Percentiles rank a stretch among this genome's conserved stretches.
phyloP scores from a whole-genome alignment of 768 basidiomycete genomes.

The Multifurca ochricompacta region DNA sequence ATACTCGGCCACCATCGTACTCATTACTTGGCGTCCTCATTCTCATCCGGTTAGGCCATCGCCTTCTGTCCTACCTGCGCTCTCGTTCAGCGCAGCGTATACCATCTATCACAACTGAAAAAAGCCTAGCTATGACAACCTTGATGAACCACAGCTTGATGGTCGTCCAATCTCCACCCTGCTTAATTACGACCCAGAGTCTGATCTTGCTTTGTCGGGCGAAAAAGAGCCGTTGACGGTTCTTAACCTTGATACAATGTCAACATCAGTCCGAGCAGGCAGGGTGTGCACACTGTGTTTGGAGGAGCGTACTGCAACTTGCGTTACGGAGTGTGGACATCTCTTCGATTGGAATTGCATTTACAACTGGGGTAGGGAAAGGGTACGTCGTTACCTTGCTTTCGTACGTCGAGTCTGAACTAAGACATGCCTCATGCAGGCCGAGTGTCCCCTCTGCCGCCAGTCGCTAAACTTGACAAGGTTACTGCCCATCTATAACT shows the following conservation, averaged over 20 bases:
- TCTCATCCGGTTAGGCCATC: slow-evolving; percentile 52
- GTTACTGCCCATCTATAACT: slow-evolving; percentile 76
- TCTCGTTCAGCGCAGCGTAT: slow-evolving; percentile 23
- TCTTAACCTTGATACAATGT: slow-evolving; percentile 51
- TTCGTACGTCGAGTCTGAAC: background rate
- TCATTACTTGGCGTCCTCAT: slow-evolving; percentile 77
- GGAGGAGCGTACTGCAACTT: slow-evolving; percentile 75
- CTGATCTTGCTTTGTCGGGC: slow-evolving; percentile 45
- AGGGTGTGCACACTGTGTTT: slow-evolving; percentile 78
- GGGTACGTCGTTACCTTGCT: slow-evolving; percentile 37
- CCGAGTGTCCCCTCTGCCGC: slow-evolving; percentile 83
- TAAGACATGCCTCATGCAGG: slow-evolving; percentile 32
- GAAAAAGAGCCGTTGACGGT: slow-evolving; percentile 67
- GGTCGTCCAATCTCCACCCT: slow-evolving; percentile 52
- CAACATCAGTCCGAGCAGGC: slow-evolving; percentile 42
- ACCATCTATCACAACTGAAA: slow-evolving; percentile 24
- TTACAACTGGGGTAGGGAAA: slow-evolving; percentile 82
- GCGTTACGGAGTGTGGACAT: slow-evolving; percentile 84
- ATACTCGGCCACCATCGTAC: slow-evolving; percentile 74
- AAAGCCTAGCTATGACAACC: slow-evolving; percentile 28
- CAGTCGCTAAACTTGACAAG: slow-evolving; percentile 63
- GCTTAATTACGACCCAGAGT: slow-evolving; percentile 47
- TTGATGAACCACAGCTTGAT: slow-evolving; percentile 45
- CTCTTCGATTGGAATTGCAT: slow-evolving; percentile 89
- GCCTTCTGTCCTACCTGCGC: slow-evolving; percentile 43